phyloP scores from a whole-genome alignment of 495 filamentous ascomycete genomes.

The Aspergillus campestris region DNA sequence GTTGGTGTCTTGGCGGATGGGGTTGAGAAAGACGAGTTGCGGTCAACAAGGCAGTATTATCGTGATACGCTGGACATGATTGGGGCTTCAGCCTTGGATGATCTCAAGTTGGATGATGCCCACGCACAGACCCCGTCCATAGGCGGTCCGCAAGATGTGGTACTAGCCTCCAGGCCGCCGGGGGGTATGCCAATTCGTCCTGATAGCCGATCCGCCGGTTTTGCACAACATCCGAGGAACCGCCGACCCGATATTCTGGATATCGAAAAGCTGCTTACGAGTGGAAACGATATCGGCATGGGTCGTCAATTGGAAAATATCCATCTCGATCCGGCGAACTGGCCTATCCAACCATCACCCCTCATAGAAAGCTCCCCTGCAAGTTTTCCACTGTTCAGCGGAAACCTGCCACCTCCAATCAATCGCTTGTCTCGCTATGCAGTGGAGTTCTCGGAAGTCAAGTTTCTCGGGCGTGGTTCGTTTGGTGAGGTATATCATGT shows the following conservation, averaged over 20 bases:
- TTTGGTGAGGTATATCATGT: conserved; percentile 48
- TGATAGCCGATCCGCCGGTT: background rate
- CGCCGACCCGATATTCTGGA: conserved; percentile 6
- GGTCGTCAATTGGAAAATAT: conserved; percentile 13
- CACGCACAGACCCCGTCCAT: conserved; percentile 8
- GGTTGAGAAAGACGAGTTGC: conserved; percentile 28
- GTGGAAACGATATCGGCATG: conserved; percentile 9
- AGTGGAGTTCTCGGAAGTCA: conserved; percentile 34
- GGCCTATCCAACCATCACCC: conserved; percentile 17
- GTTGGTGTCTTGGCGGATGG: conserved; percentile 35
- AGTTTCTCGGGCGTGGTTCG: conserved; percentile 41
- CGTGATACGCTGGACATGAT: conserved; percentile 37
- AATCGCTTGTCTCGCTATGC: conserved; percentile 31
- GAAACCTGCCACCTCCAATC: conserved; percentile 10
- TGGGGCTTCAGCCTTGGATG: conserved; percentile 29
- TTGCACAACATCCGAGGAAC: conserved; percentile 2
- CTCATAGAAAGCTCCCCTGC: conserved; percentile 29
- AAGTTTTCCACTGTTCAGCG: conserved; percentile 25
- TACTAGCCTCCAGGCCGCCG: conserved; percentile 14
- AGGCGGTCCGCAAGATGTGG: conserved; percentile 13
- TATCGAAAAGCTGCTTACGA: conserved; percentile 12
- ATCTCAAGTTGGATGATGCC: conserved; percentile 20
- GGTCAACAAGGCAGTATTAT: conserved; percentile 31
- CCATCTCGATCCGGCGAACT: conserved; percentile 12
- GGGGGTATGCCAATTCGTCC: conserved; percentile 4